Percentiles rank a stretch among this genome's conserved stretches.
phyloP scores from a whole-genome alignment of 139 green algal species.

The Haematococcus sp. region DNA sequence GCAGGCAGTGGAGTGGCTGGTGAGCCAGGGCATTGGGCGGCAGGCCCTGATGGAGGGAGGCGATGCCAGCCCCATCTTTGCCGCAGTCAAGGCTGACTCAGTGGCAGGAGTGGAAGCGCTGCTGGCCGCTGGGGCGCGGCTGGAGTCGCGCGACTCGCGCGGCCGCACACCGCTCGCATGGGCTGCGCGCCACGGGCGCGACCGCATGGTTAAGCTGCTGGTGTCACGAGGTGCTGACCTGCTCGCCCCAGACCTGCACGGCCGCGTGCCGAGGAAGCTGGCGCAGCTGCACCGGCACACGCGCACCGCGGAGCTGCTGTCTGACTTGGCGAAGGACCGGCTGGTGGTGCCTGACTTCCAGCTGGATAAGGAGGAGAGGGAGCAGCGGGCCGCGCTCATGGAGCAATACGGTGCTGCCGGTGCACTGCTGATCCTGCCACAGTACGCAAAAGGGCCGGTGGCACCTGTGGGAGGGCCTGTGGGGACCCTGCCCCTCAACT shows the following conservation, averaged over 20 bases:
- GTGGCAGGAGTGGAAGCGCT: slow-evolving; percentile 16
- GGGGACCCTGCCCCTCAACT: too few species aligned
- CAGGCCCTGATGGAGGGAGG: neutral
- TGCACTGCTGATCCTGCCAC: too few species aligned
- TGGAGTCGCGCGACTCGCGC: slow-evolving; percentile 25
- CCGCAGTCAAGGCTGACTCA: slow-evolving; percentile 12
- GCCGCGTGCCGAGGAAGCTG: slow-evolving; percentile 25
- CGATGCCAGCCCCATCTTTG: slow-evolving; percentile 19
- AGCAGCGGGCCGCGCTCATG: neutral
- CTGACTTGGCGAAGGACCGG: neutral
- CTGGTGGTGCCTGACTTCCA: neutral
- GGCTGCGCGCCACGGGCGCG: slow-evolving; percentile 18
- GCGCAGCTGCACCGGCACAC: slow-evolving; percentile 20
- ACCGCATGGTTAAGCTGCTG: slow-evolving; percentile 21
- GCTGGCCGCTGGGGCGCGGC: slow-evolving; percentile 8
- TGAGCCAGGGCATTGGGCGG: slow-evolving; percentile 14
- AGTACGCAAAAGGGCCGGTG: too few species aligned
- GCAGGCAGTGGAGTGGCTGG: slow-evolving; percentile 26
- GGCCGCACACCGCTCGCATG: slow-evolving; percentile 26
- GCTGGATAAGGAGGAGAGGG: slow-evolving; percentile 8
- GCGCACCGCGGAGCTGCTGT: neutral
- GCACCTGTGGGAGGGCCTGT: too few species aligned
- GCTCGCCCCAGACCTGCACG: slow-evolving; percentile 10
- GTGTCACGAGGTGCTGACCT: slow-evolving; percentile 20
- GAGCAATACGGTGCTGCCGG: neutral